Evolutionary conservation across 371 early-diverging fungal genomes (phyloP).

Genomic region (Mortierella sp.): DNA sequence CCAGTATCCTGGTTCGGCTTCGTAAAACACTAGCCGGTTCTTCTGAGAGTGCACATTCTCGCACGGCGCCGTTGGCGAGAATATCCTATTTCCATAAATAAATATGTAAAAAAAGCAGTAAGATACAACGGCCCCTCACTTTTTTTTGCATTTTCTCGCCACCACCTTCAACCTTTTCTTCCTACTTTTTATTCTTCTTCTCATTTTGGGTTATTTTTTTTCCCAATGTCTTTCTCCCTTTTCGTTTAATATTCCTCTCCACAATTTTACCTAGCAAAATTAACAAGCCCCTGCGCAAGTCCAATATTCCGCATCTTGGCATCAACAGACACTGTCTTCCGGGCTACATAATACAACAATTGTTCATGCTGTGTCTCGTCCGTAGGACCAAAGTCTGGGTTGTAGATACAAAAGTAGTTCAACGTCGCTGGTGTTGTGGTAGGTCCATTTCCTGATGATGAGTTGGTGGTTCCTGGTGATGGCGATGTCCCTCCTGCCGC

Average conservation of each 20-base stretch:
- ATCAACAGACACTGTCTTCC: constrained; percentile 80
- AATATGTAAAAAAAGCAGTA: neutral
- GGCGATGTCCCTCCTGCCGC: constrained; percentile 15
- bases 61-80: constrained; percentile 72
- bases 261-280: constrained; percentile 82
- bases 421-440: constrained; percentile 55
- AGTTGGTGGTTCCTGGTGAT: constrained; percentile 22
- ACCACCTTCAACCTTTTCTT: too few species aligned
- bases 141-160: too few species aligned
- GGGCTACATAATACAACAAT: constrained; percentile 83
- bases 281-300: constrained; percentile 84
- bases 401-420: constrained; percentile 84
- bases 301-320: constrained; percentile 89
- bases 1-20: constrained; percentile 85
- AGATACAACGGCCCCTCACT: neutral
- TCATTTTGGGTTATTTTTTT: too few species aligned
- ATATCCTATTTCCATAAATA: constrained; percentile 66
- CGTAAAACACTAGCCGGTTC: constrained; percentile 75
- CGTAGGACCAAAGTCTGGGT: constrained; percentile 77
- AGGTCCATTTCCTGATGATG: constrained; percentile 14
- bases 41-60: constrained; percentile 83
- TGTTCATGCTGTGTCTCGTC: constrained; percentile 82
- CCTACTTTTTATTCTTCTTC: neutral
- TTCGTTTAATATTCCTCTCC: neutral
- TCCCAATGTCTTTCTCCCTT: neutral